Evolutionary conservation across 306 rosid genomes (phyloP).

Genomic region (Dryas alaskensis): DNA sequence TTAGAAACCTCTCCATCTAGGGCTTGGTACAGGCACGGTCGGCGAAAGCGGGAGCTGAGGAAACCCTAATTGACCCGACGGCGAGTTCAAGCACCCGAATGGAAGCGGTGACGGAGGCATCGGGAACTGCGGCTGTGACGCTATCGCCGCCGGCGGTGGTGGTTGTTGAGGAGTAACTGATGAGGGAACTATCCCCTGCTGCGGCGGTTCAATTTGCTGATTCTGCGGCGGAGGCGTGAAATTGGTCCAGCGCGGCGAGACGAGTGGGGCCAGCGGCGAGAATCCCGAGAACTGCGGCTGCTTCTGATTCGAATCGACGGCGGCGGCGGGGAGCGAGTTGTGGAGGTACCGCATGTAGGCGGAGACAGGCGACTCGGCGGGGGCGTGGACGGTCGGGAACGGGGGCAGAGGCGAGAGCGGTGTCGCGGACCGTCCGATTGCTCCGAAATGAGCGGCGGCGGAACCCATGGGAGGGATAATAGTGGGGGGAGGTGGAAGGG

Average conservation of each 20-base stretch:
- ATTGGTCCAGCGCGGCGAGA: slow-evolving; percentile 67
- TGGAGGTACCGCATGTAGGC: slow-evolving; percentile 82
- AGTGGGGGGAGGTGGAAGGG: slow-evolving; percentile 26
- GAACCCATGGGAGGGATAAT: slow-evolving; percentile 26
- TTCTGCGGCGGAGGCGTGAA: slow-evolving; percentile 26
- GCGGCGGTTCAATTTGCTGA: slow-evolving; percentile 29
- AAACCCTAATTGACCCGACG: slow-evolving; percentile 53
- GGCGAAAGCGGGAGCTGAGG: slow-evolving; percentile 94
- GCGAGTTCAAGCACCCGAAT: slow-evolving; percentile 87
- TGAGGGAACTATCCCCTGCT: slow-evolving; percentile 7
- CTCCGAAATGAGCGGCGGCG: slow-evolving; percentile 34
- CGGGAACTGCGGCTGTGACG: slow-evolving; percentile 39
- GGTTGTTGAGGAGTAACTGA: not conserved
- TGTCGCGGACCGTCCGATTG: slow-evolving; percentile 45
- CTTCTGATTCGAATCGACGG: slow-evolving; percentile 42
- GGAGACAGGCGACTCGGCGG: slow-evolving; percentile 92
- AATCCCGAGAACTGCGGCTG: slow-evolving; percentile 71
- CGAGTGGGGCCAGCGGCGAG: slow-evolving; percentile 60
- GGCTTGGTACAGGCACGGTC: slow-evolving; percentile 76
- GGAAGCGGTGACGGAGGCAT: slow-evolving; percentile 67
- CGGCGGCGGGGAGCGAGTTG: slow-evolving; percentile 31
- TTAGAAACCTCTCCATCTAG: slow-evolving; percentile 68
- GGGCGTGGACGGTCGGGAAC: slow-evolving; percentile 73
- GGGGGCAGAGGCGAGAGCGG: slow-evolving; percentile 93
- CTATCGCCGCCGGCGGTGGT: slow-evolving; percentile 14